These are phyloP conservation scores for Mycena floridula DNA, from an alignment of 768 basidiomycete species.

Conservation along the genomic window DNA sequence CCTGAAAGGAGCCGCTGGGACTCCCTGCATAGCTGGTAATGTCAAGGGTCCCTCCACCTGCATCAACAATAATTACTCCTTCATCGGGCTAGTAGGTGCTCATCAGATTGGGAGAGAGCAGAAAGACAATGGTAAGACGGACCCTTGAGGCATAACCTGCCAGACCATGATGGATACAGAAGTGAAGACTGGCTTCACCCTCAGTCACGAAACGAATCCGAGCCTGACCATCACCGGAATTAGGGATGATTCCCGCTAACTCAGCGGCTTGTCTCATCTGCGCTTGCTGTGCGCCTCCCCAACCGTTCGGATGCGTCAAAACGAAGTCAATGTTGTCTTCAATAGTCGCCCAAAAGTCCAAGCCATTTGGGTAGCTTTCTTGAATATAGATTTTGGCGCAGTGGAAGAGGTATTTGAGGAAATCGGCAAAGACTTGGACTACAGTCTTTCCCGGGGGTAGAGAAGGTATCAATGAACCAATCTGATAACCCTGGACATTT, in stretches of 20 bases:
- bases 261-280: constrained; percentile 50
- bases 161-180: constrained; percentile 42
- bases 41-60: constrained; percentile 40
- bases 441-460: constrained; percentile 37
- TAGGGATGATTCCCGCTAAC: constrained; percentile 43
- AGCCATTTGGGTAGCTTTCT: constrained; percentile 36
- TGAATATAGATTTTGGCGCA: constrained; percentile 42
- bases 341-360: constrained; percentile 37
- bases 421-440: constrained; percentile 42
- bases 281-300: constrained; percentile 55
- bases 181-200: constrained; percentile 58
- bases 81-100: not conserved
- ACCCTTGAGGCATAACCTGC: constrained; percentile 23
- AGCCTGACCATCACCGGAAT: constrained; percentile 28
- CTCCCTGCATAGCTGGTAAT: constrained; percentile 30
- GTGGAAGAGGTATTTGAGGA: constrained; percentile 38
- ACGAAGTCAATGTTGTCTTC: constrained; percentile 41
- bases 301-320: constrained; percentile 59
- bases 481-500: constrained; percentile 9
- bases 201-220: constrained; percentile 56
- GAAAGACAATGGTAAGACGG: constrained; percentile 2
- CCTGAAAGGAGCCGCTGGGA: constrained; percentile 28
- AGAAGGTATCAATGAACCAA: constrained; percentile 20
- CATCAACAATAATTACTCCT: constrained; percentile 41
- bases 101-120: not conserved